These are phyloP conservation scores for Saccharum officinarum DNA, from an alignment of 176 grass and related monocot genomes.

Conservation along the genomic window DNA sequence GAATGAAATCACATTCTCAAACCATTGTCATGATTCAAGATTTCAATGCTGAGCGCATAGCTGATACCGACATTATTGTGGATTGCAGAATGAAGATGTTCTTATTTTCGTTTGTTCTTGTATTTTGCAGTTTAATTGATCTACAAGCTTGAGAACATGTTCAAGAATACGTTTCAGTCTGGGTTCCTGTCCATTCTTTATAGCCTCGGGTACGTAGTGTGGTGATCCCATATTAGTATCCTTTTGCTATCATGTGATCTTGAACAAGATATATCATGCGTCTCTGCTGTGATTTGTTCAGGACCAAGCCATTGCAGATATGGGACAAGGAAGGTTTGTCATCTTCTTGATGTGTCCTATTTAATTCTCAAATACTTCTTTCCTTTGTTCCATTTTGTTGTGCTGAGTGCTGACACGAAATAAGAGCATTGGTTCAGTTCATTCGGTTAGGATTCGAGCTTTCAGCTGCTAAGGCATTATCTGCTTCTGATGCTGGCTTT, in stretches of 20 bases:
- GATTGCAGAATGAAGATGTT: neutral
- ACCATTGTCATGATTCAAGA: neutral
- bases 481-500: neutral
- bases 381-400: neutral
- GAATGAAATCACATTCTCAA: neutral
- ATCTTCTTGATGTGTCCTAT: conserved; percentile 16
- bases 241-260: conserved; percentile 11
- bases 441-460: neutral
- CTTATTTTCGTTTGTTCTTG: neutral
- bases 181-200: conserved; percentile 96
- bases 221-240: neutral
- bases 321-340: conserved; percentile 93
- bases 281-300: conserved; percentile 35
- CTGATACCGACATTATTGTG: neutral
- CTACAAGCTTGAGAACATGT: conserved; percentile 54
- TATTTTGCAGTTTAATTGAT: conserved; percentile 29
- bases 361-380: neutral
- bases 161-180: conserved; percentile 97
- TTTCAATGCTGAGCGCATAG: neutral
- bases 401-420: neutral
- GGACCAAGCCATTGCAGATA: conserved; percentile 98
- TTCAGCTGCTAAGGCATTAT: neutral
- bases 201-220: conserved; percentile 10
- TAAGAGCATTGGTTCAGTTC: neutral
- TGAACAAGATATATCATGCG: conserved; percentile 24